Base-by-base conservation (phyloP, 306 rosid genomes). In the Acacia confusa region DNA sequence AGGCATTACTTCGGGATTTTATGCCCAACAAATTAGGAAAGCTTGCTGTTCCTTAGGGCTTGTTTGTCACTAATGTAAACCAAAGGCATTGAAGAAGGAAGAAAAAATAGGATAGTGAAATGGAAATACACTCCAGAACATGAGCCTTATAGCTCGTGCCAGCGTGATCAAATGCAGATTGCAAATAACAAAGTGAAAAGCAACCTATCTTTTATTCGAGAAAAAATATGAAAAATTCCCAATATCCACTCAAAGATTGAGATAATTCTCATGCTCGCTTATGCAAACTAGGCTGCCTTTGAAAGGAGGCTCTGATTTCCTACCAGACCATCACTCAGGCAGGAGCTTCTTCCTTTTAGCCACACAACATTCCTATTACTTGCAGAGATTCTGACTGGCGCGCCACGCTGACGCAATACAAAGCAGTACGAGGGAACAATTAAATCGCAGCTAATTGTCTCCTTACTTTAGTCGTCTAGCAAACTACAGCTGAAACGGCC, bases 401-500 rank as follows among this genome's bases (percentile, higher is more conserved):
- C 73, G 78, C 27, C 72, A 77, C 34, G 24, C 81, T 25, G 72
- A 81, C 43, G 12, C 78, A 41, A 63, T 30, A 70, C 73, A 82
- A 77, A 75, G 22, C 70, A 70, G 68, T 34, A 25, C 2, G 74
- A 63, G 44, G 76, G 44, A 57, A 55, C 34, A 74, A 65, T 19
- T 73, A 45, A 16, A 73, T 36, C 52, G 40, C 17, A 74, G 40
- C 66, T 28, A 40, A 75, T 76, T n/a, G 64, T 41, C 80, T 48
- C 64, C 80, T 24, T n/a, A 47, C 24, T 76, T 55, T 57, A 57
- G 10, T 22, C 63, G 9, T 85, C 85, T 63, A 92, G 89, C 82
- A 92, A 78, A 83, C 88, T 82, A 85, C 99, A 95, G 66, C 69
- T 78, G 84, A 89, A 95, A 74, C 73, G 87, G 72, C 88, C 98